Conservation (phyloP, 768 basidiomycete genomes). For the Lactarius vividus region DNA sequence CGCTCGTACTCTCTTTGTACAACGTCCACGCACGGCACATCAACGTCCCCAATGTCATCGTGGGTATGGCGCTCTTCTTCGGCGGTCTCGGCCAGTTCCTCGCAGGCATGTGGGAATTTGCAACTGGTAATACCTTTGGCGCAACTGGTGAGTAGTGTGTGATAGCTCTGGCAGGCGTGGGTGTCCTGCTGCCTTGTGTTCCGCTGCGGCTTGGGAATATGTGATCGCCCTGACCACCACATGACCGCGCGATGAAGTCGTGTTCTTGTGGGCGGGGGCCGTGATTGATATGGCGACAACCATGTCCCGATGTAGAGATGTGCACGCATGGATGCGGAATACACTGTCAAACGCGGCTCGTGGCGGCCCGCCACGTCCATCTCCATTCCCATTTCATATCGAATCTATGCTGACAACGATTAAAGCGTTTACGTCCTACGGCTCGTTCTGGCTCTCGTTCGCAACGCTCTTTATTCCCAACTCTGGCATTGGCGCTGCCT, state of each 20-base stretch:
- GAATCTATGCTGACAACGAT: background rate
- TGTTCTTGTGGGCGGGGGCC: background rate
- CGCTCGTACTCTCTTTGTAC: constrained; percentile 73
- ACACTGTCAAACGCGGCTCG: background rate
- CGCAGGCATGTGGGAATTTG: constrained; percentile 79
- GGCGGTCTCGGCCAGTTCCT: constrained; percentile 85
- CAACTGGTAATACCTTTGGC: constrained; percentile 62
- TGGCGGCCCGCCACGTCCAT: background rate
- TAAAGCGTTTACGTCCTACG: constrained; percentile 76
- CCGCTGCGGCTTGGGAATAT: no score
- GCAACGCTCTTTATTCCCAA: constrained; percentile 70
- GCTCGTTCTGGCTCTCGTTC: constrained; percentile 88
- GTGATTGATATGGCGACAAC: background rate
- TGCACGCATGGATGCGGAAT: background rate
- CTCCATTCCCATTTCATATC: background rate
- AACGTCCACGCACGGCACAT: constrained; percentile 60
- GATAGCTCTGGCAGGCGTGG: background rate
- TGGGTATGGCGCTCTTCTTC: constrained; percentile 83
- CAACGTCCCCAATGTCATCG: constrained; percentile 60
- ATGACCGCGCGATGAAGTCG: background rate
- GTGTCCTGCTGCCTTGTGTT: no score
- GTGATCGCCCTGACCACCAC: background rate
- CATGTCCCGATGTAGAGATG: background rate
- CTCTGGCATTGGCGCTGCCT: constrained; percentile 59
- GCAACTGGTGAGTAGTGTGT: constrained; percentile 56